These are phyloP conservation scores for Kurtzmaniella natalensis DNA, from an alignment of 1,139 yeast species.

Conservation along the genomic window DNA sequence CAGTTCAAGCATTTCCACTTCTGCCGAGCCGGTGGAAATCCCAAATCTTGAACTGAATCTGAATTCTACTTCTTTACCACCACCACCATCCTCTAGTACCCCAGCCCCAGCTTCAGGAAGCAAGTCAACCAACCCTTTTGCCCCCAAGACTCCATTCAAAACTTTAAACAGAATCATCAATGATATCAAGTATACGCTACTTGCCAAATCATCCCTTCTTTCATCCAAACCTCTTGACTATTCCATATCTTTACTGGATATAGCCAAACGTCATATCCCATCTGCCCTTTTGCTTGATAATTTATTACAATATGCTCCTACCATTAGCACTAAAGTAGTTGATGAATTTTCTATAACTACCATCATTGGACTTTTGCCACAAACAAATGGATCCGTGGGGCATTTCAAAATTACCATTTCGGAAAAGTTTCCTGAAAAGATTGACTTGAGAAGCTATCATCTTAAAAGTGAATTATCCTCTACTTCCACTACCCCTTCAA, in stretches of 20 bases:
- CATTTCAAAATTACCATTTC: slow-evolving; percentile 33
- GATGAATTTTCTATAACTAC: slow-evolving; percentile 18
- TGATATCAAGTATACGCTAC: slow-evolving; percentile 49
- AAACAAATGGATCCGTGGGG: slow-evolving; percentile 14
- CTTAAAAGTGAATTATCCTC: background rate
- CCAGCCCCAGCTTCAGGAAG: background rate
- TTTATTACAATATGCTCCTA: slow-evolving; percentile 25
- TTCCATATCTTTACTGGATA: slow-evolving; percentile 23
- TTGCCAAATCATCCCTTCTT: slow-evolving; percentile 15
- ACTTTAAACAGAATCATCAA: slow-evolving; percentile 64
- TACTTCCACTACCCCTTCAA: slow-evolving; percentile 6
- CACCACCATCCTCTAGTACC: background rate
- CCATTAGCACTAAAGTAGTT: slow-evolving; percentile 19
- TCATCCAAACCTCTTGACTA: slow-evolving; percentile 32
- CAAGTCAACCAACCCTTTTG: slow-evolving; percentile 7
- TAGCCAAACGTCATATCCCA: slow-evolving; percentile 10
- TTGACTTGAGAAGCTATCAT: slow-evolving; percentile 1
- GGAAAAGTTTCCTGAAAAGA: slow-evolving; percentile 12
- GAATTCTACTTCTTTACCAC: too few relatives aligned
- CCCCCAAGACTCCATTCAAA: slow-evolving; percentile 38
- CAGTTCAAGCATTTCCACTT: too few relatives aligned
- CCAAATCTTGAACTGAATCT: too few relatives aligned
- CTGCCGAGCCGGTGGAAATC: too few relatives aligned
- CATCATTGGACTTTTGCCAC: slow-evolving; percentile 32
- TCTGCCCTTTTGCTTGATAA: slow-evolving; percentile 32